phyloP scores from a whole-genome alignment of 2,329 filamentous ascomycete genomes.

The Fusarium acutatum region DNA sequence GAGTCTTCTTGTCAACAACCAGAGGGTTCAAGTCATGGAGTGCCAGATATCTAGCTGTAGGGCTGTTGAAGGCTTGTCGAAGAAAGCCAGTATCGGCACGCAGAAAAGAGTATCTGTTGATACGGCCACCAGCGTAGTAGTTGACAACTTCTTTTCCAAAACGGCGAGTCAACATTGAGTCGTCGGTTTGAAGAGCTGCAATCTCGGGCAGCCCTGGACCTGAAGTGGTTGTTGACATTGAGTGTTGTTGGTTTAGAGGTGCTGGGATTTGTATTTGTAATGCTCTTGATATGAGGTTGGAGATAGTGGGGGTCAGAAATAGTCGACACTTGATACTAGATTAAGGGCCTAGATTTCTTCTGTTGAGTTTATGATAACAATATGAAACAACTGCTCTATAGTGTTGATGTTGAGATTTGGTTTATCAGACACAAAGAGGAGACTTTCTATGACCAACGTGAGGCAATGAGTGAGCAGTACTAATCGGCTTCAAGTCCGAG shows the following conservation, averaged over 20 bases:
- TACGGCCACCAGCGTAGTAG: constrained; percentile 81
- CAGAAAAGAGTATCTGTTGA: constrained; percentile 84
- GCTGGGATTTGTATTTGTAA: constrained; percentile 29
- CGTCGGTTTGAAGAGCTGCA: constrained; percentile 55
- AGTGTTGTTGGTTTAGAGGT: constrained; percentile 1
- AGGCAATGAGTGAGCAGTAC: background rate
- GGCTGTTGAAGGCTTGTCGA: constrained; percentile 70
- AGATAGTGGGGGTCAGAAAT: background rate
- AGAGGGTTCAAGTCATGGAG: constrained; percentile 83
- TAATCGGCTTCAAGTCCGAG: constrained; percentile 24
- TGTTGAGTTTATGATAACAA: background rate
- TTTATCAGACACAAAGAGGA: constrained; percentile 11
- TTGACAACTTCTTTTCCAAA: constrained; percentile 84
- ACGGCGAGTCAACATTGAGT: constrained; percentile 76
- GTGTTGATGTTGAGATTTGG: background rate
- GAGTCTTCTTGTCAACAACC: constrained; percentile 60
- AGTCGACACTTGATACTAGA: background rate
- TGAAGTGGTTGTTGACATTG: constrained; percentile 44
- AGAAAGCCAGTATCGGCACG: constrained; percentile 77
- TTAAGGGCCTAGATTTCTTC: background rate
- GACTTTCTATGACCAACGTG: constrained; percentile 2
- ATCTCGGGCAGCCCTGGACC: constrained; percentile 53
- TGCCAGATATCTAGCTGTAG: constrained; percentile 76
- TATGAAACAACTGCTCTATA: background rate
- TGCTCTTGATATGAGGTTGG: background rate